These are phyloP conservation scores for Monoraphidium neglectum DNA, from an alignment of 139 green algal genomes.

Conservation along the genomic window DNA sequence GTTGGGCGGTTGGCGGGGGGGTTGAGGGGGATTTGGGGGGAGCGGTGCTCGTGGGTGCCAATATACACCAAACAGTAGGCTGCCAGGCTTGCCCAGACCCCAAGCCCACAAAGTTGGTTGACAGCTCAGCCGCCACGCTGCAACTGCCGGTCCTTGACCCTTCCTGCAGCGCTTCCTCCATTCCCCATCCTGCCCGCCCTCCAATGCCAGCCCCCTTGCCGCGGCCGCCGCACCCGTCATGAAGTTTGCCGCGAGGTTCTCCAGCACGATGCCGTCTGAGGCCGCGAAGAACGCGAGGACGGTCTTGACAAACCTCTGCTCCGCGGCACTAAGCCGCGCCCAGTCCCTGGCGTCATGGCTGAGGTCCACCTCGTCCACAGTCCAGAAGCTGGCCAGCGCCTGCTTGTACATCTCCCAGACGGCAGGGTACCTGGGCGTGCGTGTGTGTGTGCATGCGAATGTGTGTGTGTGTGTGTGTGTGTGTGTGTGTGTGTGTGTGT, in stretches of 20 bases:
- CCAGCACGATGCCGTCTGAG: slow-evolving; percentile 96
- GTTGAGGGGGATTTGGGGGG: too few species aligned
- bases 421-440: slow-evolving; percentile 32
- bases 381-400: slow-evolving; percentile 95
- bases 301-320: slow-evolving; percentile 95
- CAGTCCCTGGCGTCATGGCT: slow-evolving; percentile 90
- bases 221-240: slow-evolving; percentile 67
- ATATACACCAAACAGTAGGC: background rate
- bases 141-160: background rate
- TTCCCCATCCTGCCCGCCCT: background rate
- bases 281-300: slow-evolving; percentile 98
- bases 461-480: background rate
- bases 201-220: background rate
- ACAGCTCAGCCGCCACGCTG: background rate
- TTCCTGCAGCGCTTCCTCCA: background rate
- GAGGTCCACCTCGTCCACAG: slow-evolving; percentile 87
- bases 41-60: background rate
- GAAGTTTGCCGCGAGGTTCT: slow-evolving; percentile 95
- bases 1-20: background rate
- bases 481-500: background rate
- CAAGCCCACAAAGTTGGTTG: background rate
- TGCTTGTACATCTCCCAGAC: slow-evolving; percentile 98
- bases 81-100: too few species aligned
- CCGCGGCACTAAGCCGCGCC: slow-evolving; percentile 74
- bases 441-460: background rate